Evolutionary conservation across 805 yeast genomes (phyloP).

Genomic region (Teunomyces aglyptinius): DNA sequence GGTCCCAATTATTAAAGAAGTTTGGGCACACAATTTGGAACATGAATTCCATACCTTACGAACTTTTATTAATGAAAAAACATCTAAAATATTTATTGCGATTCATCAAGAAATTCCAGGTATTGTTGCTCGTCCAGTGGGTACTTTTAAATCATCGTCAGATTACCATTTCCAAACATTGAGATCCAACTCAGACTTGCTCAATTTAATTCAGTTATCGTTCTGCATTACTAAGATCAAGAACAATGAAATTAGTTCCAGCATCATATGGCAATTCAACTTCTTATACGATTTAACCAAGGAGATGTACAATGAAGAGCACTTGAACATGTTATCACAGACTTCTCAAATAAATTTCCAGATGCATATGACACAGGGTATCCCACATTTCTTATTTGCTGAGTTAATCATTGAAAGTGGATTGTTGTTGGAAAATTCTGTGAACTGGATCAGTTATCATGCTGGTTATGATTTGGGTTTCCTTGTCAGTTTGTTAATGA

Average conservation of each 20-base stretch:
- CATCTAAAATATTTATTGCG: slow-evolving; percentile 50
- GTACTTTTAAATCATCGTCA: slow-evolving; percentile 80
- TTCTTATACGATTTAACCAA: slow-evolving; percentile 72
- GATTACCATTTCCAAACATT: slow-evolving; percentile 97
- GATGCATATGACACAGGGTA: slow-evolving; percentile 72
- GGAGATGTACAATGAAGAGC: slow-evolving; percentile 87
- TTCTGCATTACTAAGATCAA: slow-evolving; percentile 39
- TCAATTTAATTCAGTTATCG: slow-evolving; percentile 76
- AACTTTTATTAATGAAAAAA: slow-evolving; percentile 52
- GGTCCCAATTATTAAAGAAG: slow-evolving; percentile 63
- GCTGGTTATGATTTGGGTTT: slow-evolving; percentile 95
- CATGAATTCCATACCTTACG: slow-evolving; percentile 64
- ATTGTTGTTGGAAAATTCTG: slow-evolving; percentile 62
- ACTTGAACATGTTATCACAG: slow-evolving; percentile 72
- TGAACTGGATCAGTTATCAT: slow-evolving; percentile 90
- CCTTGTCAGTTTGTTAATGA: slow-evolving; percentile 70
- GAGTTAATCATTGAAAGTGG: slow-evolving; percentile 86
- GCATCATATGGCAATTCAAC: slow-evolving; percentile 93
- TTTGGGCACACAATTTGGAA: slow-evolving; percentile 69
- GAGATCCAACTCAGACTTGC: slow-evolving; percentile 84
- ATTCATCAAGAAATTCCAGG: slow-evolving; percentile 96
- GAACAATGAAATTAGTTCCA: slow-evolving; percentile 53
- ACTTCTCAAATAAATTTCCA: slow-evolving; percentile 78
- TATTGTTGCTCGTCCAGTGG: slow-evolving; percentile 92
- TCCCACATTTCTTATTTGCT: slow-evolving; percentile 76